phyloP scores from a whole-genome alignment of 768 basidiomycete genomes.

The Suillus alpinus region DNA sequence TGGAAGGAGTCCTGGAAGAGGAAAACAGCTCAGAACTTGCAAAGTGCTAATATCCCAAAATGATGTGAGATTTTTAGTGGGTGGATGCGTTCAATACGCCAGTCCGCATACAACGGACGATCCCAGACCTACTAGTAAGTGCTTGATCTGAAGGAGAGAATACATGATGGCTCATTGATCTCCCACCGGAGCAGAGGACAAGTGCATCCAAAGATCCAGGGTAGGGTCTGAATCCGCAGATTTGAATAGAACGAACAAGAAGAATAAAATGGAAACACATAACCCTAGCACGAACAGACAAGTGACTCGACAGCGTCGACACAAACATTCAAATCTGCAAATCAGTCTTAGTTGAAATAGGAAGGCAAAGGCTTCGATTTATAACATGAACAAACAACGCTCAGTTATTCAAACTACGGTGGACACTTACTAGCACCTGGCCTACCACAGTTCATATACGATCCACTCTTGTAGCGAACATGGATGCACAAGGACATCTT shows the following conservation, averaged over 20 bases:
- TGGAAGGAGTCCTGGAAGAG: slow-evolving; percentile 16
- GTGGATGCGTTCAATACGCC: background rate
- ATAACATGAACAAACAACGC: slow-evolving; percentile 24
- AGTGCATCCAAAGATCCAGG: background rate
- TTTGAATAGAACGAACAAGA: too few relatives aligned
- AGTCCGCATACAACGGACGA: background rate
- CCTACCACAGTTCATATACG: background rate
- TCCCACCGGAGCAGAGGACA: background rate
- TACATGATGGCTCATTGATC: background rate
- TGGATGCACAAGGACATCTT: slow-evolving; percentile 61
- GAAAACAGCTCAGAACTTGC: background rate
- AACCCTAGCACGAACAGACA: too few relatives aligned
- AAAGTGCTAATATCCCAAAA: background rate
- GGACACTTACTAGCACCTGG: background rate
- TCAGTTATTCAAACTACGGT: background rate
- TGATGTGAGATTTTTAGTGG: background rate
- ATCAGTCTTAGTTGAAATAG: too few relatives aligned
- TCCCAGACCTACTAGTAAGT: background rate
- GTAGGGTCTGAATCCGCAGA: background rate
- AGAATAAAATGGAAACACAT: too few relatives aligned
- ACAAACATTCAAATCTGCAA: too few relatives aligned
- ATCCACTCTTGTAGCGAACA: slow-evolving; percentile 8
- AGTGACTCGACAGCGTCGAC: too few relatives aligned
- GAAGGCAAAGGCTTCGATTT: slow-evolving; percentile 13
- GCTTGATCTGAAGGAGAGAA: background rate